Base-by-base conservation (phyloP, 108 stramenopile species). In the Discostella stelligeroides region DNA sequence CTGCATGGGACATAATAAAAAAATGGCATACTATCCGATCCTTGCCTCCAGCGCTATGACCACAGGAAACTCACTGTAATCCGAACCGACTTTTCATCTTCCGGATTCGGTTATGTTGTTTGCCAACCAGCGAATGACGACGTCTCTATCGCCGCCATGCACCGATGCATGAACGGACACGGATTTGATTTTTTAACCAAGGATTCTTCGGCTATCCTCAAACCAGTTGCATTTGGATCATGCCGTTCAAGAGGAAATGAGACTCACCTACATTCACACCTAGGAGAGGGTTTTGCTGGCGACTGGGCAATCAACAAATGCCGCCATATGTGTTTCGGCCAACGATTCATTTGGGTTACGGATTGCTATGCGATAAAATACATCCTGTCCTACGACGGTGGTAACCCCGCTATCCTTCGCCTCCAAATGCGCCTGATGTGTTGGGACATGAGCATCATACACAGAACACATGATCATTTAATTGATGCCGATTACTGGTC, bases 141-240 rank as follows among this genome's bases (percentile, higher is more conserved):
- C 2, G 5, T 7, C 1, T 68, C 56, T 14, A 8, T 43, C 1
- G 6, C 18, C 1, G 55, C 56, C n/a, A n/a, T n/a, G n/a, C n/a
- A n/a, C n/a, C n/a, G n/a, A n/a, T n/a, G n/a, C n/a, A n/a, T n/a
- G n/a, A 23, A 58, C 29, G 55, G 23, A 43, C 15, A 13, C 18
- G 66, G 58, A 4, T 68, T 68, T 43, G 10, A 11, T 5, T 41
- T 29, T 4, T 12, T 29, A 25, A 24, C 18, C 8, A 15, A 6
- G 24, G 23, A 27, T 17, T 8, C 47, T 21, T 11, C n/a, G 7
- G 49, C 21, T 50, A 24, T 65, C 47, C 40, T 72, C 2, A 60
- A 54, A 3, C 70, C 70, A 1, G 41, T 72, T 21, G 61, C 61
- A 5, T 63, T 72, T 62, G 70, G 70, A 1, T 51, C 21, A 5